Percentiles rank a stretch among this genome's conserved stretches.
Evolutionary conservation across 345 rosid genomes (phyloP).

Genomic region (Toxicodendron radicans): DNA sequence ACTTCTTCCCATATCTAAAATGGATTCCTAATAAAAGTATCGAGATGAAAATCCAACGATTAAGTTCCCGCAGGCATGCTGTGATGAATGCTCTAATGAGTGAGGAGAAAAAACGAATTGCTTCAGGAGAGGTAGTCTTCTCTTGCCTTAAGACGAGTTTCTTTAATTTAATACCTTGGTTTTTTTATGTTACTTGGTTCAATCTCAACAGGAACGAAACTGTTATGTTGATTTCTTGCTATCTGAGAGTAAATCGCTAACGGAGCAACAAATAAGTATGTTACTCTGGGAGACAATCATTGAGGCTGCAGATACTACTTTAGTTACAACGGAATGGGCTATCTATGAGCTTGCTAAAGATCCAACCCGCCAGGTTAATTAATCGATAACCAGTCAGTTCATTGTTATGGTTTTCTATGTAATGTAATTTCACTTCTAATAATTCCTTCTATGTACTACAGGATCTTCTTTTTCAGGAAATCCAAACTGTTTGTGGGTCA

Average conservation of each 20-base stretch:
- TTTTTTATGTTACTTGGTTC: conserved; percentile 2
- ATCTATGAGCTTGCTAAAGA: conserved; percentile 79
- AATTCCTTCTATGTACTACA: conserved; percentile 15
- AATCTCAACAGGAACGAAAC: conserved; percentile 44
- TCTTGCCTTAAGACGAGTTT: not conserved
- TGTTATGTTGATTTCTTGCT: conserved; percentile 61
- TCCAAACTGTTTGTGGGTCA: conserved; percentile 49
- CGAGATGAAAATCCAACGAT: conserved; percentile 48
- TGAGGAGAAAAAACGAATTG: conserved; percentile 47
- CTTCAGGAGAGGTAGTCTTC: conserved; percentile 50
- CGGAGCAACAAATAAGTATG: conserved; percentile 58
- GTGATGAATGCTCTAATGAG: conserved; percentile 66
- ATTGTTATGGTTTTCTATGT: not conserved
- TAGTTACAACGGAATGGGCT: conserved; percentile 92
- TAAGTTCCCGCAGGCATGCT: conserved; percentile 51
- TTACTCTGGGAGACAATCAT: conserved; percentile 79
- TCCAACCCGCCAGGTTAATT: conserved; percentile 55
- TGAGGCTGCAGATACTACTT: conserved; percentile 72
- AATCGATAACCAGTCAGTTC: not conserved
- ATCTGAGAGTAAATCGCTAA: conserved; percentile 58
- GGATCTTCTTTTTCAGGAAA: conserved; percentile 54
- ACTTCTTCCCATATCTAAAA: conserved; percentile 81
- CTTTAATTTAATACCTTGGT: not conserved
- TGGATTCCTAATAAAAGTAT: conserved; percentile 74
- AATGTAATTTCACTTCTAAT: not conserved